Evolutionary conservation across 345 rosid species (phyloP).

Genomic region (Gossypium thurberi): DNA sequence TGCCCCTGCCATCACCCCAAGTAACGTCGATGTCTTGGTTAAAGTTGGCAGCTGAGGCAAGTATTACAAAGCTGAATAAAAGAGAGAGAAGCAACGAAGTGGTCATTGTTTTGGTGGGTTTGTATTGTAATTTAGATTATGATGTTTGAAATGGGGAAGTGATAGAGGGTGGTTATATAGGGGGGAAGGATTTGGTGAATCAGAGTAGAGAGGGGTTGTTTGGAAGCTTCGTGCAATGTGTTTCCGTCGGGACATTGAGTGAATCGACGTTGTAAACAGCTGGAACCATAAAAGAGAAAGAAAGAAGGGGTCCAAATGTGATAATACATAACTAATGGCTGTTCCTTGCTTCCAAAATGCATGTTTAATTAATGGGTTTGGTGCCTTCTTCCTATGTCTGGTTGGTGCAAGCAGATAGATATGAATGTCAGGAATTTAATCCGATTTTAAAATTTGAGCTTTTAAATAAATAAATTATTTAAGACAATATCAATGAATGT

Average conservation of each 20-base stretch:
- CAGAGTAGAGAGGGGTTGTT: not conserved
- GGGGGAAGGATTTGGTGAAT: not conserved
- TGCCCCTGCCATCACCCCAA: conserved; percentile 41
- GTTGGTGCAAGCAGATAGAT: too few relatives aligned
- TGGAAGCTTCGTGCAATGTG: not conserved
- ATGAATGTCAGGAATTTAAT: too few relatives aligned
- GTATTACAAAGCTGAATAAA: not conserved
- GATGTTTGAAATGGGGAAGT: not conserved
- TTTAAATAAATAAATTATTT: too few relatives aligned
- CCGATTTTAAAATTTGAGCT: too few relatives aligned
- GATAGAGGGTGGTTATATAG: not conserved
- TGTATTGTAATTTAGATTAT: not conserved
- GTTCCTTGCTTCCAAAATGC: too few relatives aligned
- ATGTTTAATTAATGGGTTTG: too few relatives aligned
- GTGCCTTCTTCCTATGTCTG: too few relatives aligned
- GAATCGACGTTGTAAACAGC: not conserved
- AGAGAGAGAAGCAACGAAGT: not conserved
- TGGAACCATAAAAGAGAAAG: not conserved
- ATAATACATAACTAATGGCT: too few relatives aligned
- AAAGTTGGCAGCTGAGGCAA: conserved; percentile 11
- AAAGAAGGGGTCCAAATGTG: too few relatives aligned
- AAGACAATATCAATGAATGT: too few relatives aligned
- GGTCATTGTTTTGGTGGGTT: not conserved
- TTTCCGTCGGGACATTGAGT: not conserved
- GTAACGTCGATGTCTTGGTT: conserved; percentile 19